phyloP scores from a whole-genome alignment of 2,329 filamentous ascomycete genomes.

The Orbilia ellipsospora region DNA sequence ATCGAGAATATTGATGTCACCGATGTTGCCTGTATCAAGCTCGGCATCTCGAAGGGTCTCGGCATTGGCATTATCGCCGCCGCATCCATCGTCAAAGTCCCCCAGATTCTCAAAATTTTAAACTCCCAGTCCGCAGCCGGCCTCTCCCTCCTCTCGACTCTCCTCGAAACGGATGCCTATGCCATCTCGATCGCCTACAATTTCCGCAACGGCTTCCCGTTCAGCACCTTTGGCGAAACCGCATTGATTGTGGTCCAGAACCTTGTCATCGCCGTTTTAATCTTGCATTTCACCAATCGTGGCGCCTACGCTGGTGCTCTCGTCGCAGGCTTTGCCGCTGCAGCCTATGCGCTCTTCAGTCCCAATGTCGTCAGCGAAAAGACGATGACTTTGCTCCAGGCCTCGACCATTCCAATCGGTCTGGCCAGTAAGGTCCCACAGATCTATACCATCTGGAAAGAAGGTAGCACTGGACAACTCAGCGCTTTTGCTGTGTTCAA shows the following conservation, averaged over 20 bases:
- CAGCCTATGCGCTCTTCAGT: conserved; percentile 76
- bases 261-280: conserved; percentile 84
- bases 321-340: conserved; percentile 78
- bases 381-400: conserved; percentile 67
- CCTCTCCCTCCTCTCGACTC: conserved; percentile 88
- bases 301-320: conserved; percentile 77
- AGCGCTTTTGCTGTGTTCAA: conserved; percentile 99
- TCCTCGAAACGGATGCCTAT: conserved; percentile 88
- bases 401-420: conserved; percentile 68
- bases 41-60: conserved; percentile 89
- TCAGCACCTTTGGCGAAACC: conserved; percentile 96
- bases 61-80: conserved; percentile 93
- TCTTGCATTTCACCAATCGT: conserved; percentile 82
- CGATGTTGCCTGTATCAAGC: conserved; percentile 82
- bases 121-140: conserved; percentile 82
- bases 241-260: conserved; percentile 93
- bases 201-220: conserved; percentile 87
- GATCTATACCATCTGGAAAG: conserved; percentile 83
- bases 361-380: conserved; percentile 73
- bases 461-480: conserved; percentile 92
- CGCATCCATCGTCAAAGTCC: conserved; percentile 92
- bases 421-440: conserved; percentile 94
- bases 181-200: conserved; percentile 94
- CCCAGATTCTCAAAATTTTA: conserved; percentile 93
- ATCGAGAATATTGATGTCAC: conserved; percentile 84